Conservation (phyloP, 768 basidiomycete genomes). For the Crepidotus variabilis region DNA sequence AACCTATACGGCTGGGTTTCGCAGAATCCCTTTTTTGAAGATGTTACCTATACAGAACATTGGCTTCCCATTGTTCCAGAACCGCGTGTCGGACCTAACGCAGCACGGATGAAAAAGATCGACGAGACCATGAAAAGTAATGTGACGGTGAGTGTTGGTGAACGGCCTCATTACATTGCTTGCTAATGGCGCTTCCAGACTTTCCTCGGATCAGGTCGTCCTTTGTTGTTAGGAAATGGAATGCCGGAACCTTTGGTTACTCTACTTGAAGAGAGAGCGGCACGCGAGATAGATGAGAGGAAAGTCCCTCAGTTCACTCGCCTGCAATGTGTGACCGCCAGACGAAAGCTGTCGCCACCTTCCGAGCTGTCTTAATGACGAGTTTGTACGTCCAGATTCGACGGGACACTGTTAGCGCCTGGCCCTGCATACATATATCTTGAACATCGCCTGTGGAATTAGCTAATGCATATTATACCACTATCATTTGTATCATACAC, state of each 20-base stretch:
- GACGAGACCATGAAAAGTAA: constrained; percentile 55
- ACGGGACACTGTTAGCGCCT: no score
- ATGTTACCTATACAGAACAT: constrained; percentile 52
- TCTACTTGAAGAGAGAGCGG: constrained; percentile 47
- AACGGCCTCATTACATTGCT: no score
- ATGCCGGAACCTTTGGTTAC: constrained; percentile 50
- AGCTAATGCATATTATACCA: no score
- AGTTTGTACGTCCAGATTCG: no score
- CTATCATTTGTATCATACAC: no score
- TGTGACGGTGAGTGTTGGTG: constrained; percentile 37
- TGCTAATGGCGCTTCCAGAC: constrained; percentile 31
- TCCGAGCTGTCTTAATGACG: no score
- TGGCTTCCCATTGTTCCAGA: constrained; percentile 59
- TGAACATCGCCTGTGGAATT: no score
- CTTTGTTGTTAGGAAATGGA: constrained; percentile 63
- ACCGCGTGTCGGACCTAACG: constrained; percentile 31
- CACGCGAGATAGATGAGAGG: constrained; percentile 48
- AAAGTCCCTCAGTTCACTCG: constrained; percentile 46
- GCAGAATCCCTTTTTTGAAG: constrained; percentile 54
- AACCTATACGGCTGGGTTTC: constrained; percentile 53
- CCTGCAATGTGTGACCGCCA: constrained; percentile 59
- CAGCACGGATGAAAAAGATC: constrained; percentile 31
- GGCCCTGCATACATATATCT: no score
- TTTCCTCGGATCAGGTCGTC: constrained; percentile 64
- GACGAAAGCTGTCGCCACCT: constrained; percentile 40